These are phyloP conservation scores for Ehretia macrophylla DNA, from an alignment of 257 asterid genomes.

Conservation along the genomic window DNA sequence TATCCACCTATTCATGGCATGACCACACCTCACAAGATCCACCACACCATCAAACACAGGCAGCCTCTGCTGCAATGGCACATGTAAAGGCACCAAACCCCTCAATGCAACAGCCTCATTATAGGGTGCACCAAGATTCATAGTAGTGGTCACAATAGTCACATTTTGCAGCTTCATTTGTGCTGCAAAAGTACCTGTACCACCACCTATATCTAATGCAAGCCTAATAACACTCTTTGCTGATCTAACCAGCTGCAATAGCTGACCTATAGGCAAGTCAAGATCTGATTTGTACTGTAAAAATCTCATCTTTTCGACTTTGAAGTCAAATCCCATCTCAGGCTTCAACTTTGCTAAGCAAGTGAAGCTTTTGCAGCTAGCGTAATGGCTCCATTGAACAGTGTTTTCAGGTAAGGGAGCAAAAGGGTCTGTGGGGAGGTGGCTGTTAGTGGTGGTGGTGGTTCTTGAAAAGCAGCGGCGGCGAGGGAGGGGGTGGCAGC, in stretches of 20 bases:
- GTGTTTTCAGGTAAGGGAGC: constrained; percentile 59
- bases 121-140: constrained; percentile 89
- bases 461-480: constrained; percentile 89
- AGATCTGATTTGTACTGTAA: constrained; percentile 64
- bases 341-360: constrained; percentile 59
- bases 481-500: constrained; percentile 98
- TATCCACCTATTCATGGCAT: constrained; percentile 91
- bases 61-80: constrained; percentile 90
- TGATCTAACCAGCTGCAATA: constrained; percentile 50
- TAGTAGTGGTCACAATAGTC: constrained; percentile 76
- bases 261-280: constrained; percentile 82
- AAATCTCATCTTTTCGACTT: constrained; percentile 53
- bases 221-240: constrained; percentile 51
- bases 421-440: constrained; percentile 65
- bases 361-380: constrained; percentile 61
- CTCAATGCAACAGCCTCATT: constrained; percentile 74
- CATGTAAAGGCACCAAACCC: constrained; percentile 83
- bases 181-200: constrained; percentile 90
- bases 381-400: constrained; percentile 45
- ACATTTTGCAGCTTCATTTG: constrained; percentile 85
- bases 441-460: constrained; percentile 26
- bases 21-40: constrained; percentile 94
- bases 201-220: constrained; percentile 85
- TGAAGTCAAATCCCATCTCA: constrained; percentile 77
- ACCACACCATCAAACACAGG: constrained; percentile 85